Evolutionary conservation across 2,329 filamentous ascomycete genomes (phyloP).

Genomic region (Neofusicoccum ribis): DNA sequence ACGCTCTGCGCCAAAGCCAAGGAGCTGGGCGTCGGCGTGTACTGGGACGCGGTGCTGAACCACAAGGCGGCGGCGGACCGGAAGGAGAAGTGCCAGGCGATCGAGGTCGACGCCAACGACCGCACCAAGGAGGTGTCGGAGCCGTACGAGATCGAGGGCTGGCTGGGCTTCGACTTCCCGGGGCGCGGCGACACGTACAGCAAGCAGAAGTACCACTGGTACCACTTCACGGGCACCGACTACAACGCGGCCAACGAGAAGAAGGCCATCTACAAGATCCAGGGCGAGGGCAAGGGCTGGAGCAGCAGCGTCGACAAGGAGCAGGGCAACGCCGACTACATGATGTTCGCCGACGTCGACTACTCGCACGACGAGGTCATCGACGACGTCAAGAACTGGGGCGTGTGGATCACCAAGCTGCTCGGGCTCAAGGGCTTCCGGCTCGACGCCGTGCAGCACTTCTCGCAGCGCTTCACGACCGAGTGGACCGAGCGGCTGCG

Average conservation of each 20-base stretch:
- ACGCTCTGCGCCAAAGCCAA: constrained; percentile 54
- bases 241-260: constrained; percentile 59
- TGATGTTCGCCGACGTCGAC: constrained; percentile 74
- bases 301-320: constrained; percentile 61
- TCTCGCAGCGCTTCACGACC: constrained; percentile 64
- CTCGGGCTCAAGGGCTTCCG: constrained; percentile 66
- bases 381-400: constrained; percentile 65
- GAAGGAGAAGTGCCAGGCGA: constrained; percentile 61
- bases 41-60: constrained; percentile 73
- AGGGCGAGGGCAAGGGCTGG: constrained; percentile 66
- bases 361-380: constrained; percentile 65
- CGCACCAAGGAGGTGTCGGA: constrained; percentile 56
- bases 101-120: constrained; percentile 63
- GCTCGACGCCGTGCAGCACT: constrained; percentile 73
- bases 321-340: constrained; percentile 66
- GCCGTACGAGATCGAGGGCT: constrained; percentile 64
- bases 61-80: constrained; percentile 70
- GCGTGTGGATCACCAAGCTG: constrained; percentile 64
- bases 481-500: constrained; percentile 62
- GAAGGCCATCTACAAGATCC: constrained; percentile 66
- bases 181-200: constrained; percentile 63
- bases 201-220: constrained; percentile 62
- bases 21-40: constrained; percentile 56
- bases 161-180: constrained; percentile 67
- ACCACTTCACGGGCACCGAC: constrained; percentile 69